Conservation (phyloP, 78 protist genomes). For the Salpingoeca rosetta region DNA sequence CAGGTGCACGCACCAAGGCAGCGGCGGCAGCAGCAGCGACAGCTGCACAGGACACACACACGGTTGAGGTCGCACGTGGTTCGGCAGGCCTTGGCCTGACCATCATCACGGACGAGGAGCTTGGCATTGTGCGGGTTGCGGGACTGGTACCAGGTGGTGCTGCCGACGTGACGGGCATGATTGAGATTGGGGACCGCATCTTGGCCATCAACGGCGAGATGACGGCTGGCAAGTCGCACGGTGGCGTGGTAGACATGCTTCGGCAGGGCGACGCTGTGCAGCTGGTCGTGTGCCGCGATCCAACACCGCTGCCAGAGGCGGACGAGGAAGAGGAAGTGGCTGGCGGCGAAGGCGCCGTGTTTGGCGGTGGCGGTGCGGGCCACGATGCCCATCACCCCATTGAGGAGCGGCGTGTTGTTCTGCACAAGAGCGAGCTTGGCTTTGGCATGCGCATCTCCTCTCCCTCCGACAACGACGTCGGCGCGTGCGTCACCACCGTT, state of each 20-base stretch:
- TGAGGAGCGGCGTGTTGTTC: not conserved
- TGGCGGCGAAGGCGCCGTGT: too few species aligned
- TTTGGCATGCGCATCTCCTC: not conserved
- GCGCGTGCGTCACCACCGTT: not conserved
- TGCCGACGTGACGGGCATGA: not conserved
- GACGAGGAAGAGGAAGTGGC: not conserved
- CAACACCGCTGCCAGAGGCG: not conserved
- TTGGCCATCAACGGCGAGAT: not conserved
- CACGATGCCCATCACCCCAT: too few species aligned
- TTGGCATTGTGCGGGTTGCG: not conserved
- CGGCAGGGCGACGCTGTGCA: not conserved
- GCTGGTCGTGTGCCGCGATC: not conserved
- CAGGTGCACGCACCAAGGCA: too few species aligned
- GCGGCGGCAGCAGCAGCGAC: too few species aligned
- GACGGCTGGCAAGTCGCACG: not conserved
- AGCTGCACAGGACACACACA: not conserved
- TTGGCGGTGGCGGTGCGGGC: too few species aligned
- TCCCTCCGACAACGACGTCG: not conserved
- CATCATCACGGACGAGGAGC: not conserved
- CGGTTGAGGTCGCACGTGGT: not conserved
- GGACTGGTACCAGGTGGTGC: too few species aligned
- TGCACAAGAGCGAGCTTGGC: not conserved
- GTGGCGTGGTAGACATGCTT: not conserved
- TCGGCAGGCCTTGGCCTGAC: not conserved
- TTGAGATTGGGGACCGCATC: not conserved